Conservation (phyloP, 2,329 filamentous ascomycete species). For the Stemphylium beticola region DNA sequence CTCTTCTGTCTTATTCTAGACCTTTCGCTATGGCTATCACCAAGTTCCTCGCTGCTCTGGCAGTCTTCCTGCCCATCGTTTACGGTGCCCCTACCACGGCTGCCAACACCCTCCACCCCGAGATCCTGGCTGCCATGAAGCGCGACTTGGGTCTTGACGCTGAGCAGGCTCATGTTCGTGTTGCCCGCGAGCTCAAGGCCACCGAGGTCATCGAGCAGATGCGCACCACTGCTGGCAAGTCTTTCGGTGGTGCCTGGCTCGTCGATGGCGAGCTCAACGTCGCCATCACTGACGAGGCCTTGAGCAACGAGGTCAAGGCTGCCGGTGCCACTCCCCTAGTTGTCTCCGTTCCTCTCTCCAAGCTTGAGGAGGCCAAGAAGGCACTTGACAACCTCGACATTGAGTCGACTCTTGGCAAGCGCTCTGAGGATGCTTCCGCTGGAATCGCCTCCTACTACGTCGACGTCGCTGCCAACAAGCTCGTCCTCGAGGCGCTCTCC, state of each 20-base stretch:
- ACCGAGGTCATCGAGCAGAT: conserved; percentile 49
- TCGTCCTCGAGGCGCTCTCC: conserved; percentile 49
- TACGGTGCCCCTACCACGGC: conserved; percentile 50
- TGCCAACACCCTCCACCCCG: conserved; percentile 48
- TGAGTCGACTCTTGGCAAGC: conserved; percentile 26
- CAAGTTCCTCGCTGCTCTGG: conserved; percentile 49
- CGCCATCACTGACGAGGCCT: conserved; percentile 48
- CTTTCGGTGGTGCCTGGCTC: conserved; percentile 52
- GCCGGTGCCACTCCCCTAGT: conserved; percentile 47
- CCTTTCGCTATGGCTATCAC: conserved; percentile 48
- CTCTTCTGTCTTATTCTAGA: conserved; percentile 31
- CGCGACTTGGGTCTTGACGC: conserved; percentile 52
- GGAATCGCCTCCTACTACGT: conserved; percentile 51
- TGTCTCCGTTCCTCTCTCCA: conserved; percentile 46
- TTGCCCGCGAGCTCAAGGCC: conserved; percentile 48
- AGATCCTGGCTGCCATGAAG: conserved; percentile 54
- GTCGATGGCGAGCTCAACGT: conserved; percentile 48
- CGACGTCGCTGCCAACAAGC: conserved; percentile 51
- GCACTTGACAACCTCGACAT: conserved; percentile 50
- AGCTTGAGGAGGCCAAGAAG: conserved; percentile 47
- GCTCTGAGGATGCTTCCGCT: conserved; percentile 24
- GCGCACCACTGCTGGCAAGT: conserved; percentile 37
- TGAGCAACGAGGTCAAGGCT: conserved; percentile 45
- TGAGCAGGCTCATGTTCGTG: conserved; percentile 48
- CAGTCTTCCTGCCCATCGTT: conserved; percentile 50